Base-by-base conservation (phyloP, 805 yeast species). In the Hyphopichia homilentoma region DNA sequence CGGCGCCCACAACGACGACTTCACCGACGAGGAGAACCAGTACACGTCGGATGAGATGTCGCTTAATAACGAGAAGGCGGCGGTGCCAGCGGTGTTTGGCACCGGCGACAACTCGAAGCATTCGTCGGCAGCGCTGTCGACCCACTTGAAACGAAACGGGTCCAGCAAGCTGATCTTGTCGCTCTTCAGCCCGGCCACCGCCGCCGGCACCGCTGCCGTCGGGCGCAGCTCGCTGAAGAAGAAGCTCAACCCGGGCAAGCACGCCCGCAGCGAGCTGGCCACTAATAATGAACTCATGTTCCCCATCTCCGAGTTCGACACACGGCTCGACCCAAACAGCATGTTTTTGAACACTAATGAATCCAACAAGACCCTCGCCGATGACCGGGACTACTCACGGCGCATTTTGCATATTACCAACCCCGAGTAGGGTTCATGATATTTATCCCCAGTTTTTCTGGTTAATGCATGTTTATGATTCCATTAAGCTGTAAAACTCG, bases 1-100 rank as follows among this genome's bases (percentile, higher is more conserved):
- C 24, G 35, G 35, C 14, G 39, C 34, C 4, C 36, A 40, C 24
- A 34, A 45, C 25, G 59, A 56, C 38, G 54, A 44, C 21, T 62
- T 44, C 43, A 51, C 61, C 11, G 70, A 65, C 35, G 69, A 64
- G 33, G 70, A 65, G 34, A 59, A 55, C 35, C 67, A 59, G 30
- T 52, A 45, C 41, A 52, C 65, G 1, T 56, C 62, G 12, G 68
- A 60, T 29, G 63, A 57, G 11, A 30, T 43, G 16, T 51, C 57
- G 3, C 26, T 47, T 12, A 39, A 39, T 24, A 44, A 49, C 19
- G 54, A 52, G 25, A 50, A 50, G 30, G 38, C 37, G 21, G 33
- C 39, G 5, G 37, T 37, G 11, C 24, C 25, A 6, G 32, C 33
- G 11, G 7, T 45, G 7, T 26, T 31, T 16, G 33, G 29, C 30